phyloP scores from a whole-genome alignment of 768 basidiomycete genomes.

The Boletus rufocinnamomeus region DNA sequence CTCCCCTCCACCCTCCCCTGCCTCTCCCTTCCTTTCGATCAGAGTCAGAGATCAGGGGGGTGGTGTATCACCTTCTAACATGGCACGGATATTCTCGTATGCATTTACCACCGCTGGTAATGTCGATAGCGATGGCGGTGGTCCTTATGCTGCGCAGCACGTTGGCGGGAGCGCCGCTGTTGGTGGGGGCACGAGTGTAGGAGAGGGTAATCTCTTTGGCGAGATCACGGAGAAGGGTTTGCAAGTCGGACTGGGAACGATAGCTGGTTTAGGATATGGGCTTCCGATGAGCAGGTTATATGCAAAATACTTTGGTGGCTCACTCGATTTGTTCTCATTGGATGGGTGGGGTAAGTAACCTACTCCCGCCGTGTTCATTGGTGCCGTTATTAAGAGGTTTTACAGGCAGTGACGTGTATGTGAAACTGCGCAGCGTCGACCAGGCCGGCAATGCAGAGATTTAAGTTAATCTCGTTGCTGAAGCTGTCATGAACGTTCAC shows the following conservation, averaged over 20 bases:
- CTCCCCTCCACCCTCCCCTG: conserved; percentile 49
- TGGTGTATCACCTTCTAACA: conserved; percentile 72
- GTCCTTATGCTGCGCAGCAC: conserved; percentile 78
- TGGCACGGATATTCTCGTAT: conserved; percentile 85
- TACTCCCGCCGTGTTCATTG: not conserved
- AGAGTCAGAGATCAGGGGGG: conserved; percentile 87
- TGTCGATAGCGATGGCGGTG: conserved; percentile 50
- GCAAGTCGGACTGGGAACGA: conserved; percentile 82
- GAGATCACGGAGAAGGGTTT: conserved; percentile 79
- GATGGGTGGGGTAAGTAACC: conserved; percentile 75
- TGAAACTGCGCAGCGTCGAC: conserved; percentile 56
- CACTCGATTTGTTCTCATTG: conserved; percentile 75
- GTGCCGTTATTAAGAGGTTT: not conserved
- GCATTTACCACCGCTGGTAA: conserved; percentile 85
- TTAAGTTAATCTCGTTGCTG: conserved; percentile 19
- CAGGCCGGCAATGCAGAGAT: conserved; percentile 54
- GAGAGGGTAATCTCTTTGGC: conserved; percentile 61
- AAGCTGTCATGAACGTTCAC: not conserved
- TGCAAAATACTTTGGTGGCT: conserved; percentile 85
- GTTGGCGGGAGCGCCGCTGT: conserved; percentile 72
- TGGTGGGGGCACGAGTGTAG: conserved; percentile 41
- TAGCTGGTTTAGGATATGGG: conserved; percentile 88
- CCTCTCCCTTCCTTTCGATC: conserved; percentile 61
- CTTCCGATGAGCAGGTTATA: conserved; percentile 79
- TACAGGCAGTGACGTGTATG: conserved; percentile 52